Percentiles rank a stretch among this genome's conserved stretches.
Evolutionary conservation across 2,329 filamentous ascomycete species (phyloP).

Genomic region (Fusarium poae): DNA sequence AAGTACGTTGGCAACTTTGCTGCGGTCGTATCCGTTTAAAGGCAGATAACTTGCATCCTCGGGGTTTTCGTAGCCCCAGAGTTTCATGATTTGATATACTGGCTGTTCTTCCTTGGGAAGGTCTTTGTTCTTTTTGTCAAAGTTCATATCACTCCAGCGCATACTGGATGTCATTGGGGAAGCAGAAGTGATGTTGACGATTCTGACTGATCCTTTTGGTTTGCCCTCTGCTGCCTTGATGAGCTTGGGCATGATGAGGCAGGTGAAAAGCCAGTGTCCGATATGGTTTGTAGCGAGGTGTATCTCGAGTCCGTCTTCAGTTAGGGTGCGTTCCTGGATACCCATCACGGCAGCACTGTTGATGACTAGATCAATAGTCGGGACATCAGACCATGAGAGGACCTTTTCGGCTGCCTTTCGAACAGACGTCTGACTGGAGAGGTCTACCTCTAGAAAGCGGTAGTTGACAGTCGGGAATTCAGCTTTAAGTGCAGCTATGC

Average conservation of each 20-base stretch:
- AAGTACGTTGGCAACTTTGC: constrained; percentile 21
- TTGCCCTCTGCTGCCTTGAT: neutral
- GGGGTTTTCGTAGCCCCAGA: constrained; percentile 11
- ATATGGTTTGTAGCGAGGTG: constrained; percentile 21
- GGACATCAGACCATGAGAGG: neutral
- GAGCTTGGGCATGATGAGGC: constrained; percentile 14
- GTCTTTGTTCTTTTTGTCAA: constrained; percentile 20
- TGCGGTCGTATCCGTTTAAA: neutral
- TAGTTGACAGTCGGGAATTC: constrained; percentile 1
- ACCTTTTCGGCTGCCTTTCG: neutral
- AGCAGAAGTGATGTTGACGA: constrained; percentile 9
- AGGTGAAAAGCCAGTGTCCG: constrained; percentile 14
- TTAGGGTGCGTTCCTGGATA: neutral
- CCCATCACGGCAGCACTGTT: constrained; percentile 21
- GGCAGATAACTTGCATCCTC: constrained; percentile 2
- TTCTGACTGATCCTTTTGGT: constrained; percentile 3
- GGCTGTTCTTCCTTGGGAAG: constrained; percentile 11
- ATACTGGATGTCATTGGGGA: neutral
- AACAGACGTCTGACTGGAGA: neutral
- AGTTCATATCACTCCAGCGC: constrained; percentile 29
- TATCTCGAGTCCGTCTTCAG: constrained; percentile 7
- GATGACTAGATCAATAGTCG: neutral
- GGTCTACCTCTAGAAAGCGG: constrained; percentile 4
- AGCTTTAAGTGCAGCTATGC: neutral
- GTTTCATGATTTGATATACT: neutral